Conservation (phyloP, 805 yeast genomes). For the Saccharomycopsis sp. region DNA sequence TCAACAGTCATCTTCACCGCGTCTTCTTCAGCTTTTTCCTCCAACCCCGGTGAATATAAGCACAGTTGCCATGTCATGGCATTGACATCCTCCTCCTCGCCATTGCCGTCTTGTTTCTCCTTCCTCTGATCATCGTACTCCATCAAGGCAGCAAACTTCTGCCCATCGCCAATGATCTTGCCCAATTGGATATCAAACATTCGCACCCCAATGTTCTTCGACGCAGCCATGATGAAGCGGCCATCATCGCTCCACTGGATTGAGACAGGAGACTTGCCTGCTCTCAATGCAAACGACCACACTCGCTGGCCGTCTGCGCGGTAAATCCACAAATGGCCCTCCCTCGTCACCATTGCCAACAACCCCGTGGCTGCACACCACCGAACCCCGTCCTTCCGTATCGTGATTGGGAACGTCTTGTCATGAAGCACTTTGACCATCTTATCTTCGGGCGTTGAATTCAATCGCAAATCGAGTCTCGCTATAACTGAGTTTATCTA, state of each 20-base stretch:
- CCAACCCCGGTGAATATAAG: too few relatives aligned
- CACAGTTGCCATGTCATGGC: too few relatives aligned
- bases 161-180: constrained; percentile 30
- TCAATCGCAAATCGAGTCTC: too few relatives aligned
- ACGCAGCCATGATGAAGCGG: constrained; percentile 21
- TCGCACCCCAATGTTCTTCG: constrained; percentile 27
- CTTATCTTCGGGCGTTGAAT: too few relatives aligned
- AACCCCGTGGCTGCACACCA: constrained; percentile 50
- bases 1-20: too few relatives aligned
- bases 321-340: constrained; percentile 45
- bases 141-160: too few relatives aligned
- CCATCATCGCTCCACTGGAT: constrained; percentile 34
- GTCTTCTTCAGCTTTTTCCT: too few relatives aligned
- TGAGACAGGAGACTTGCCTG: neutral
- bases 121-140: too few relatives aligned
- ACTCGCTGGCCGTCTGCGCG: constrained; percentile 46
- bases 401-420: constrained; percentile 5
- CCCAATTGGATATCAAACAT: constrained; percentile 30
- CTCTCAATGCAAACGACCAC: constrained; percentile 31
- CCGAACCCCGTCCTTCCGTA: constrained; percentile 9
- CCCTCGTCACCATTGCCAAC: constrained; percentile 35
- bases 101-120: too few relatives aligned
- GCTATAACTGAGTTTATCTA: too few relatives aligned
- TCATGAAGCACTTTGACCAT: constrained; percentile 3
- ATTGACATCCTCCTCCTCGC: too few relatives aligned